Evolutionary conservation across 129 eudicot species (phyloP).

Genomic region (Glebionis coronaria): DNA sequence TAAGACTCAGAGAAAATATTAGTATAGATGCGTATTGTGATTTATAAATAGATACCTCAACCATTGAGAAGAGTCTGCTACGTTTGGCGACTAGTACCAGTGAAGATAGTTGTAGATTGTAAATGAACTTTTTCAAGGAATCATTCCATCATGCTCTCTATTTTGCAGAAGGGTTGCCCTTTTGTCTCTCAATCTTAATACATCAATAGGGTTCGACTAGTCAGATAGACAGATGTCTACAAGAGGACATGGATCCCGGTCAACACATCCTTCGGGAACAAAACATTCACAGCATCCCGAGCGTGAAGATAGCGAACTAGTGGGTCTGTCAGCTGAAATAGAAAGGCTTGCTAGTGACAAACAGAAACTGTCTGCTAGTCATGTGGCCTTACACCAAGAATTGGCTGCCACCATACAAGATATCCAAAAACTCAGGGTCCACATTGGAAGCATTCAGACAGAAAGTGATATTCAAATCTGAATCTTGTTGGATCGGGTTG

Average conservation of each 20-base stretch:
- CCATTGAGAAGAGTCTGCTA: too few relatives aligned
- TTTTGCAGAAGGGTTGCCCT: conserved; percentile 17
- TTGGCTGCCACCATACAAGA: too few relatives aligned
- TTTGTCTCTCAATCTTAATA: background rate
- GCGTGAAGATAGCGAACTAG: conserved; percentile 41
- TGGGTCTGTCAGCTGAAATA: conserved; percentile 52
- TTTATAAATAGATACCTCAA: background rate
- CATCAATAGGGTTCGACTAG: background rate
- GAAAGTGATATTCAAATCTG: too few relatives aligned
- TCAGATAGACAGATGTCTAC: conserved; percentile 45
- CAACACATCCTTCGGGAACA: too few relatives aligned
- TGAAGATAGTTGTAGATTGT: too few relatives aligned
- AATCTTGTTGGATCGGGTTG: too few relatives aligned
- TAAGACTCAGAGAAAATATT: too few relatives aligned
- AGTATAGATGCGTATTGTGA: background rate
- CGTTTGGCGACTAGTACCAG: too few relatives aligned
- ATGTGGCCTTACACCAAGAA: too few relatives aligned
- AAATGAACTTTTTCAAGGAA: background rate
- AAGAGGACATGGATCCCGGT: conserved; percentile 64
- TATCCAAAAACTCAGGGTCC: too few relatives aligned
- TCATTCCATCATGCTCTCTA: conserved; percentile 2
- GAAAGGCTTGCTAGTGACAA: conserved; percentile 72
- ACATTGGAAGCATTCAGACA: too few relatives aligned
- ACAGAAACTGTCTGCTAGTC: conserved; percentile 56
- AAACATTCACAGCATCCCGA: conserved; percentile 39